These are phyloP conservation scores for Lachnellula hyalina DNA, from an alignment of 2,329 filamentous ascomycete genomes.

Conservation along the genomic window DNA sequence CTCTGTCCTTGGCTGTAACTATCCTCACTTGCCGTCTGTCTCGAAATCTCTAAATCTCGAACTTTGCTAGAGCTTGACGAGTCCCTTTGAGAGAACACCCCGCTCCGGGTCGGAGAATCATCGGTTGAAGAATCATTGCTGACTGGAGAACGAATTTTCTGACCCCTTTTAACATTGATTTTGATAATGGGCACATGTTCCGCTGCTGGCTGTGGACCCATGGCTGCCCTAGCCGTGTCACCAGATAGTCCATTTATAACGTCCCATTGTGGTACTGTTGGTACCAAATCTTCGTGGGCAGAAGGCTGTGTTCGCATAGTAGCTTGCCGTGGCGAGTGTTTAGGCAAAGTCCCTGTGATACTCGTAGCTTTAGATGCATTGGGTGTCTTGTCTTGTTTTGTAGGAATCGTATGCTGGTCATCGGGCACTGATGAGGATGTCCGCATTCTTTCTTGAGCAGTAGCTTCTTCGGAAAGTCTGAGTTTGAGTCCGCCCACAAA, in stretches of 20 bases:
- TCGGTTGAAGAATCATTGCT: slow-evolving; percentile 10
- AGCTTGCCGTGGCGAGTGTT: no score
- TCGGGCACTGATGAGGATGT: not conserved
- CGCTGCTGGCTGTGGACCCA: not conserved
- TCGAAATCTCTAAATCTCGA: not conserved
- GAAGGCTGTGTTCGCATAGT: not conserved
- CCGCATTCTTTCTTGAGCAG: slow-evolving; percentile 15
- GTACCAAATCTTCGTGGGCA: slow-evolving; percentile 10
- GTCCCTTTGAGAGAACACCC: slow-evolving; percentile 3
- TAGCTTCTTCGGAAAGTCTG: slow-evolving; percentile 21
- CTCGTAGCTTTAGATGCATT: not conserved
- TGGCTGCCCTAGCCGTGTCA: not conserved
- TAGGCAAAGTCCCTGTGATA: not conserved
- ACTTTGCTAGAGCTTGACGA: slow-evolving; percentile 7
- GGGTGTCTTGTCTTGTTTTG: slow-evolving; percentile 1
- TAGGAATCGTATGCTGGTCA: not conserved
- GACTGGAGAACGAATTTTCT: slow-evolving; percentile 11
- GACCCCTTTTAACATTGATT: slow-evolving; percentile 11
- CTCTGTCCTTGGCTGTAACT: not conserved
- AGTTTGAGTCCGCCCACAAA: slow-evolving; percentile 32
- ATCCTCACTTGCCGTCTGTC: slow-evolving; percentile 2
- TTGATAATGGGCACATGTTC: slow-evolving; percentile 15
- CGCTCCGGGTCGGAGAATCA: not conserved
- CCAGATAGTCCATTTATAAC: slow-evolving; percentile 9
- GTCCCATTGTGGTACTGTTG: slow-evolving; percentile 16